phyloP scores from a whole-genome alignment of 2,329 filamentous ascomycete species.

The Pestalotiopsis fici region DNA sequence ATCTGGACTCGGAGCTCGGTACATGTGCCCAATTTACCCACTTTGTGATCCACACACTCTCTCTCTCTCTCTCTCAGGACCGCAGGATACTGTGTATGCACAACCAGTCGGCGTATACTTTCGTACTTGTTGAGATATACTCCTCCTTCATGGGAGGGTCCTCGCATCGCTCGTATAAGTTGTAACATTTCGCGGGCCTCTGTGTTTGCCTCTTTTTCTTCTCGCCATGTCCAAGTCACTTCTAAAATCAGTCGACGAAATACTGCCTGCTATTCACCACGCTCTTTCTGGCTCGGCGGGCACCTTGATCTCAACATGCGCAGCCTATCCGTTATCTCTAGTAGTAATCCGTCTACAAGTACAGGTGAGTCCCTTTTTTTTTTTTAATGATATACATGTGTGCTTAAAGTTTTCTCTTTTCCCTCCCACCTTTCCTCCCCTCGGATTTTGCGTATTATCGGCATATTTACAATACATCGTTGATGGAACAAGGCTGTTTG shows the following conservation, averaged over 20 bases:
- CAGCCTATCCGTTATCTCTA: constrained; percentile 80
- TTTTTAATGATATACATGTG: background rate
- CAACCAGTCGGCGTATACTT: background rate
- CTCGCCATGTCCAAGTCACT: constrained; percentile 12
- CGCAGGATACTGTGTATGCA: background rate
- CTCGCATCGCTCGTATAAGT: background rate
- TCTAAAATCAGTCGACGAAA: constrained; percentile 20
- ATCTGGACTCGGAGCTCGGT: background rate
- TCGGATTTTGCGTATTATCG: no score
- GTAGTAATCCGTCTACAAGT: constrained; percentile 82
- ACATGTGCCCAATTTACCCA: constrained; percentile 9
- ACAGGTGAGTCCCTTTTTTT: constrained; percentile 41
- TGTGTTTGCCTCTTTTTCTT: background rate
- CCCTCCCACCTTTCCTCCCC: no score
- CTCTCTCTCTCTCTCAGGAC: background rate
- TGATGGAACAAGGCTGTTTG: no score
- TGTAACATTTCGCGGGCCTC: background rate
- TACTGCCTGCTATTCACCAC: constrained; percentile 77
- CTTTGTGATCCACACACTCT: constrained; percentile 6
- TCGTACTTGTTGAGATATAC: background rate
- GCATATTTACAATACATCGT: no score
- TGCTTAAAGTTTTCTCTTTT: background rate
- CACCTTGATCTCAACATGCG: constrained; percentile 75
- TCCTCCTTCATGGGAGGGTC: background rate
- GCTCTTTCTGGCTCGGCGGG: constrained; percentile 78